Evolutionary conservation across 2,329 filamentous ascomycete genomes (phyloP).

Genomic region (Penicillium decumbens): DNA sequence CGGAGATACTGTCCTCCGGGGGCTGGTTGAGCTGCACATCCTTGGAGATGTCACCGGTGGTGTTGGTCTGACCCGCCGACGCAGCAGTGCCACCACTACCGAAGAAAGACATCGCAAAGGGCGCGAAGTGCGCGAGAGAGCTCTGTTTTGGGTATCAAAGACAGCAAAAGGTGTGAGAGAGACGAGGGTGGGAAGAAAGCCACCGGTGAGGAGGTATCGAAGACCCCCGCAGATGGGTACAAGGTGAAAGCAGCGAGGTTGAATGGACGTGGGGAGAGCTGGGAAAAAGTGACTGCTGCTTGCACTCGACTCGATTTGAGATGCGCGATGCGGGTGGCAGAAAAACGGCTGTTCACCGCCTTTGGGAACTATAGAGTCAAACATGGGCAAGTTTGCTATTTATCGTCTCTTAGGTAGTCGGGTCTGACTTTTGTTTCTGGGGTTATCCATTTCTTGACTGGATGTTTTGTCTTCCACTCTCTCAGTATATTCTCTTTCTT

Average conservation of each 20-base stretch:
- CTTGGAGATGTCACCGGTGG: slow-evolving; percentile 83
- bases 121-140: slow-evolving; percentile 11
- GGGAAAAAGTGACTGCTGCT: slow-evolving; percentile 5
- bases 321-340: slow-evolving; percentile 13
- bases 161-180: neutral
- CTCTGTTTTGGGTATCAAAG: slow-evolving; percentile 9
- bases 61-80: slow-evolving; percentile 55
- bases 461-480: too few relatives aligned
- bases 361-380: neutral
- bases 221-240: neutral
- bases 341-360: slow-evolving; percentile 9
- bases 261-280: slow-evolving; percentile 5
- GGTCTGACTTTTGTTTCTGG: too few relatives aligned
- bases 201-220: neutral
- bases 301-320: slow-evolving; percentile 1
- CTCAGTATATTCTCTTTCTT: too few relatives aligned
- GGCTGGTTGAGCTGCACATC: slow-evolving; percentile 75
- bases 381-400: too few relatives aligned
- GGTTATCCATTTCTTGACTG: too few relatives aligned
- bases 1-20: slow-evolving; percentile 85
- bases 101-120: slow-evolving; percentile 48
- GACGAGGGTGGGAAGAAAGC: neutral
- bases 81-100: slow-evolving; percentile 50
- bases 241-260: slow-evolving; percentile 2
- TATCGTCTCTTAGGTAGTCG: too few relatives aligned